Conservation (phyloP, 1,284 basidiomycete species). For the Rhodotorula sp. region DNA sequence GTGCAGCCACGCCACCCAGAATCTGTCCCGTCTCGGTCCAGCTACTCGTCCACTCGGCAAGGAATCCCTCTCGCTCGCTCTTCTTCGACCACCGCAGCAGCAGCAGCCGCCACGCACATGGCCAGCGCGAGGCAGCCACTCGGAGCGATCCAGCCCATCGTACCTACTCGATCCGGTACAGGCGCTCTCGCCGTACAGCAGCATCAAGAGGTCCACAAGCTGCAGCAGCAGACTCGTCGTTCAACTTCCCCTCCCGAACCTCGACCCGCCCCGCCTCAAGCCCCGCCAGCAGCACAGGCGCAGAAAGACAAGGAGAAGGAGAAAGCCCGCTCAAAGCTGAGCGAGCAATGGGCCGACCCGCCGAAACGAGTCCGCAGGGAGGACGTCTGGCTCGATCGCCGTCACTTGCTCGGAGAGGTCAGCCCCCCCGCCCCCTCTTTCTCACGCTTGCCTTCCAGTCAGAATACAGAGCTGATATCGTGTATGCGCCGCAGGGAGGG, state of each 20-base stretch:
- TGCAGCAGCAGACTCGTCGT: background rate
- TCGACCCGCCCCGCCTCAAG: background rate
- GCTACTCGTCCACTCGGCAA: background rate
- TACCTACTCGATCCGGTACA: background rate
- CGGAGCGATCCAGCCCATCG: background rate
- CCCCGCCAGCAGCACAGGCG: background rate
- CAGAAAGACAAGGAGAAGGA: background rate
- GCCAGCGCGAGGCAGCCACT: background rate
- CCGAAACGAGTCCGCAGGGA: conserved; percentile 41
- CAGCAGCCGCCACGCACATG: background rate
- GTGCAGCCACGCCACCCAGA: conserved; percentile 5
- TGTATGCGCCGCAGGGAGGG: conserved; percentile 35
- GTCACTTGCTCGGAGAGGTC: conserved; percentile 49
- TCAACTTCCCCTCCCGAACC: conserved; percentile 3
- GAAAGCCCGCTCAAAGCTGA: conserved; percentile 35
- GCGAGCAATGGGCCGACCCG: conserved; percentile 43
- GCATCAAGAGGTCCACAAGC: too few species aligned
- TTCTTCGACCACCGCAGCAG: background rate
- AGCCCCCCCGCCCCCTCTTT: conserved; percentile 44
- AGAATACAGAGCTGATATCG: too few species aligned
- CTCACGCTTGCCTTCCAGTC: background rate
- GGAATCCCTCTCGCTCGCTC: background rate
- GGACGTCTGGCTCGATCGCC: conserved; percentile 37
- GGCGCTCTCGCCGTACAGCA: background rate
- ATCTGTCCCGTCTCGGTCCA: background rate